A percentile compares a stretch with the other conserved stretches of the same genome.
Conservation (phyloP, 2,329 filamentous ascomycete species). For the Aspergillus melleus region DNA sequence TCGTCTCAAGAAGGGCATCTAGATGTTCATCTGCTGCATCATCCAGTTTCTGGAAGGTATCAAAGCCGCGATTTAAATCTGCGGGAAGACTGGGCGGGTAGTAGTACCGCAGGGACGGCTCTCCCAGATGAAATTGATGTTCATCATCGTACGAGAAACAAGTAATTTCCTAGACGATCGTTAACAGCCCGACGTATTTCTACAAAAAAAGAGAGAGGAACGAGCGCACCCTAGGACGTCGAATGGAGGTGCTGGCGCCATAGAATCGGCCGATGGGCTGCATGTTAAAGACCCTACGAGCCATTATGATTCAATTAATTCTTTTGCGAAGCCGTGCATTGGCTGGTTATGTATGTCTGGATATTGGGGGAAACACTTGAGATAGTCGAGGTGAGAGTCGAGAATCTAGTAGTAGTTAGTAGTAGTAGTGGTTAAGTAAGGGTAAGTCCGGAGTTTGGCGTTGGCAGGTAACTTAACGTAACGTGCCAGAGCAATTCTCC, state of each 20-base stretch:
- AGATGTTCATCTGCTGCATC: conserved; percentile 83
- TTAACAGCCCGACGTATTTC: conserved; percentile 3
- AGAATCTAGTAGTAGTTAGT: no score
- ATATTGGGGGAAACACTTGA: background rate
- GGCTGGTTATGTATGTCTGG: no score
- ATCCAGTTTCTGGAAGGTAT: conserved; percentile 79
- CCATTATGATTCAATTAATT: conserved; percentile 28
- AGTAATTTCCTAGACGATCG: conserved; percentile 72
- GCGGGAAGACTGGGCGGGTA: conserved; percentile 71
- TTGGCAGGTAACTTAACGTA: no score
- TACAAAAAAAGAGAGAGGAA: background rate
- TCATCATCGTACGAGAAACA: conserved; percentile 91
- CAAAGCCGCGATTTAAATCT: conserved; percentile 78
- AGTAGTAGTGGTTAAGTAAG: no score
- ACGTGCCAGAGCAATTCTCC: no score
- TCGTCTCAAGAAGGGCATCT: conserved; percentile 75
- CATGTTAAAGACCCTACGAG: conserved; percentile 57
- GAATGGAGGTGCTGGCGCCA: conserved; percentile 68
- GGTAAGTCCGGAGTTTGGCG: no score
- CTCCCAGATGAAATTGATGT: conserved; percentile 73
- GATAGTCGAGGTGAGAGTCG: background rate
- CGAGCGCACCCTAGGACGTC: conserved; percentile 65
- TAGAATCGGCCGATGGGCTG: conserved; percentile 69
- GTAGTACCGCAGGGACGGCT: conserved; percentile 82
- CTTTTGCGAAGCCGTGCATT: background rate